Base-by-base conservation (phyloP, 2,329 filamentous ascomycete species). In the Exophiala sp. region DNA sequence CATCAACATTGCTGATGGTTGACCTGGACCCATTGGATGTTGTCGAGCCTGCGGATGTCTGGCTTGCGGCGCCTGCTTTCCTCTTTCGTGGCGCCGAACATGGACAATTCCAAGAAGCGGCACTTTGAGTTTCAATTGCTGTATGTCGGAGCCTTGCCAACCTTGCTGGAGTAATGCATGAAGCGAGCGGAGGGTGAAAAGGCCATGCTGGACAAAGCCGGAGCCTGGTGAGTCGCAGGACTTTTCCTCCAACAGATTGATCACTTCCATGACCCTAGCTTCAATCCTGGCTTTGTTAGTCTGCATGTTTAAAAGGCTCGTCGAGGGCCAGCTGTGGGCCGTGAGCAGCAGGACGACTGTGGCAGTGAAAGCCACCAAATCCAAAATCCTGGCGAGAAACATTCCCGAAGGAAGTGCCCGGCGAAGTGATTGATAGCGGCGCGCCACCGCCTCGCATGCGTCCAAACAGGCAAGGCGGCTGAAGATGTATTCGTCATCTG, bases 351-450 rank as follows among this genome's bases (percentile, higher is more conserved):
- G 42, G 8, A 56, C 47, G 3, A 52, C 44, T 5, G 44, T 48
- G 21, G 51, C 54, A 13, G 51, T 54, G n/a, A 56, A 44, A n/a
- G 47, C 50, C 38, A 51, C 50, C 13, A 53, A 29, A 29, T 56
- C 54, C 30, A 56, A 18, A 18, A 53, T 45, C 16, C 51, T 47
- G 7, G 38, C 40, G 10, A 53, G 29, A 38, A 56, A 56, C 16
- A 54, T 39, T 13, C 54, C 51, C 1, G 39, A 44, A 10, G 54
- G 54, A n/a, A 56, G 27, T 10, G 39, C 5, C 3, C 39, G 37
- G 9, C 50, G 43, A 19, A 56, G 19, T 2, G 10, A 13, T 38
- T 45, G 41, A 46, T 53, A 56, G n/a, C 40, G 47, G n/a, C 29
- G 43, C 38, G 42, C 47, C 21, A 53, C 54, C 6, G 27, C 40